Percentiles rank a stretch among this genome's conserved stretches.
Conservation (phyloP, 768 basidiomycete genomes). For the Lanmaoa pseudosensibilis region DNA sequence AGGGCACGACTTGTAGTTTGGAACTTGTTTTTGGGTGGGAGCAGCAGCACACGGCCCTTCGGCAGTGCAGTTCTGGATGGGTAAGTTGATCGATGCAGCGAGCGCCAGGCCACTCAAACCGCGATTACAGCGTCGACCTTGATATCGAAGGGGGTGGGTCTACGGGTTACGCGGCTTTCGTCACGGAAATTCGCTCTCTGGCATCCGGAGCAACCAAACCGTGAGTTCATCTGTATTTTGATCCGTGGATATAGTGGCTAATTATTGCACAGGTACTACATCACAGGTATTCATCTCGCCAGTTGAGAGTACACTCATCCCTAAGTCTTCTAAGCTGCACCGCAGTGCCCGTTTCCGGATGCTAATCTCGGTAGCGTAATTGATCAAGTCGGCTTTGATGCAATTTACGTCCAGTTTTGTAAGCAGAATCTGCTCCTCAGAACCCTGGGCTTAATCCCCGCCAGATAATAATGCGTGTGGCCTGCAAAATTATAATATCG, state of each 20-base stretch:
- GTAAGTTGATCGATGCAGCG: conserved; percentile 25
- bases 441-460: neutral
- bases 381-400: conserved; percentile 64
- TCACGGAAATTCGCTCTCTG: conserved; percentile 28
- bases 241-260: neutral
- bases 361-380: conserved; percentile 57
- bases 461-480: conserved; percentile 47
- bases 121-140: conserved; percentile 54
- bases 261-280: conserved; percentile 49
- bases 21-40: conserved; percentile 50
- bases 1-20: conserved; percentile 31
- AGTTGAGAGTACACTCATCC: neutral
- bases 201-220: conserved; percentile 24
- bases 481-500: conserved; percentile 49
- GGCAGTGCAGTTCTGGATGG: conserved; percentile 47
- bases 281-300: conserved; percentile 41
- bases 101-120: neutral
- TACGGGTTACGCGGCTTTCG: conserved; percentile 49
- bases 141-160: conserved; percentile 72
- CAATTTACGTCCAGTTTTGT: conserved; percentile 72
- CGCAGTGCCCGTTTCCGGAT: conserved; percentile 68
- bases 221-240: conserved; percentile 5
- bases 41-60: conserved; percentile 43
- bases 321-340: conserved; percentile 21
- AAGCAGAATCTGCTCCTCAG: neutral